Percentiles rank a stretch among this genome's conserved stretches.
Evolutionary conservation across 1,284 basidiomycete genomes (phyloP).

Genomic region (Trametes versicolor): DNA sequence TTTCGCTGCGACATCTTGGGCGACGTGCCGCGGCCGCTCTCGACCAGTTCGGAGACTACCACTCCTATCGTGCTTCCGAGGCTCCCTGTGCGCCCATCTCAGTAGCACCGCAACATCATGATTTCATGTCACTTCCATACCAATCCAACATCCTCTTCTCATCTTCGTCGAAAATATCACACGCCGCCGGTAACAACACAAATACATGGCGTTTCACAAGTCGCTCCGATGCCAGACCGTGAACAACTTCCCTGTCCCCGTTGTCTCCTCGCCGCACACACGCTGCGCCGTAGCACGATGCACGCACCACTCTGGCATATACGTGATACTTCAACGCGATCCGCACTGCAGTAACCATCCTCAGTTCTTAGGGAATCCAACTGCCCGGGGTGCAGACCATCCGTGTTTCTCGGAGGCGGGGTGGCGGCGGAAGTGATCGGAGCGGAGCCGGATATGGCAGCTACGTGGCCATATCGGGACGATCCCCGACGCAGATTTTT

Average conservation of each 20-base stretch:
- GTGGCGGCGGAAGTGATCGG: not conserved
- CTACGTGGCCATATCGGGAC: constrained; percentile 15
- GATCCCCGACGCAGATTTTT: constrained; percentile 5
- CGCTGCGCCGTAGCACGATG: too few relatives aligned
- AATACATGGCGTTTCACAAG: too few relatives aligned
- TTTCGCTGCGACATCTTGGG: not conserved
- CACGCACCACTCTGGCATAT: too few relatives aligned
- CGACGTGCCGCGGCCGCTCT: not conserved
- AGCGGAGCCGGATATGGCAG: constrained; percentile 11
- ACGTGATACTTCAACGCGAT: too few relatives aligned
- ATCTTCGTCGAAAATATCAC: too few relatives aligned
- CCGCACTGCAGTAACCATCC: too few relatives aligned
- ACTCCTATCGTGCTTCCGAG: not conserved
- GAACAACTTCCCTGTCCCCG: too few relatives aligned
- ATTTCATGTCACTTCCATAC: not conserved
- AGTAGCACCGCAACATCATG: not conserved
- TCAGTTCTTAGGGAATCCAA: too few relatives aligned
- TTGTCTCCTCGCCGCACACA: too few relatives aligned
- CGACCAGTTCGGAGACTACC: not conserved
- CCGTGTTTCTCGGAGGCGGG: constrained; percentile 9
- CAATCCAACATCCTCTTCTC: not conserved
- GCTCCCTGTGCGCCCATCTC: not conserved
- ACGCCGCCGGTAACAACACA: too few relatives aligned
- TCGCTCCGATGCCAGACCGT: too few relatives aligned
- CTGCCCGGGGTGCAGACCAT: too few relatives aligned